Conservation (phyloP, 345 rosid genomes). For the Diplotaxis tenuifolia region DNA sequence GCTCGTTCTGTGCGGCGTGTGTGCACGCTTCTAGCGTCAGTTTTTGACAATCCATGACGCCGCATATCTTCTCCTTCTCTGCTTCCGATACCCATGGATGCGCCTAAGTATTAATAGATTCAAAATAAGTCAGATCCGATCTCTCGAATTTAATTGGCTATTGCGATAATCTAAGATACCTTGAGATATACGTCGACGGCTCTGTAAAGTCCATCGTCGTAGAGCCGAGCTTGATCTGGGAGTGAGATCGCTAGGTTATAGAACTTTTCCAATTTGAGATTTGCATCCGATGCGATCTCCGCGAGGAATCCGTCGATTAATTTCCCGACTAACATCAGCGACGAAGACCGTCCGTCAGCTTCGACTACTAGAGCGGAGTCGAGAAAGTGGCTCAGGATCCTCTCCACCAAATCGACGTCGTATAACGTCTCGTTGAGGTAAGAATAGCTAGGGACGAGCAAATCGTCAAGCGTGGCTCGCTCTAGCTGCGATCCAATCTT, state of each 20-base stretch:
- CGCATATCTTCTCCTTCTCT: slow-evolving; percentile 84
- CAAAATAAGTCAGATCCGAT: background rate
- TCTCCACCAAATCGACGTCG: slow-evolving; percentile 91
- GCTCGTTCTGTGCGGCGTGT: slow-evolving; percentile 98
- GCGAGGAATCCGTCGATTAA: slow-evolving; percentile 88
- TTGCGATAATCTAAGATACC: slow-evolving; percentile 46
- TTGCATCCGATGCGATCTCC: slow-evolving; percentile 89
- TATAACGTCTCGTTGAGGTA: slow-evolving; percentile 89
- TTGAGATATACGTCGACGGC: slow-evolving; percentile 93
- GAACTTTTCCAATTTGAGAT: slow-evolving; percentile 78
- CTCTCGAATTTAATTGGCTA: background rate
- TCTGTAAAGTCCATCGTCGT: slow-evolving; percentile 95
- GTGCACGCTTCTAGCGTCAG: slow-evolving; percentile 96
- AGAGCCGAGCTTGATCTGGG: slow-evolving; percentile 83
- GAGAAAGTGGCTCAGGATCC: slow-evolving; percentile 67
- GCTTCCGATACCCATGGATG: slow-evolving; percentile 86
- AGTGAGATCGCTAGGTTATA: slow-evolving; percentile 65
- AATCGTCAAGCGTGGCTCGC: slow-evolving; percentile 79
- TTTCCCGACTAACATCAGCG: slow-evolving; percentile 80
- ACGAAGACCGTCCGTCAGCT: slow-evolving; percentile 46
- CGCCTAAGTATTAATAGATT: slow-evolving; percentile 44
- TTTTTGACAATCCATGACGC: slow-evolving; percentile 84
- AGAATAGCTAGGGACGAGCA: slow-evolving; percentile 91
- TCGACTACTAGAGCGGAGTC: slow-evolving; percentile 42
- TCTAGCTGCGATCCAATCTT: slow-evolving; percentile 85